Evolutionary conservation across 1,139 yeast genomes (phyloP).

Genomic region (Torulaspora pretoriensis): DNA sequence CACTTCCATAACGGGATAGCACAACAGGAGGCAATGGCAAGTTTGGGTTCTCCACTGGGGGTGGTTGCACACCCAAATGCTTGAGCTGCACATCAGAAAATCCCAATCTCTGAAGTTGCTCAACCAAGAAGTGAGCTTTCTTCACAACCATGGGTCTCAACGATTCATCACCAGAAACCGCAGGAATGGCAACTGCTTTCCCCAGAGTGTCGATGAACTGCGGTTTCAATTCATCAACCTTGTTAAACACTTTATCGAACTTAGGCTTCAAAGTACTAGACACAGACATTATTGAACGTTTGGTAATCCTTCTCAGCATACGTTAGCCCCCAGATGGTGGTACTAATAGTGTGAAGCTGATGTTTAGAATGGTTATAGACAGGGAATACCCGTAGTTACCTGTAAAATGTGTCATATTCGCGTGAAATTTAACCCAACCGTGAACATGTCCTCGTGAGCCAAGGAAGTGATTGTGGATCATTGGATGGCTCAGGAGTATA

Average conservation of each 20-base stretch:
- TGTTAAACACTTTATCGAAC: slow-evolving; percentile 41
- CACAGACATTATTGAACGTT: slow-evolving; percentile 21
- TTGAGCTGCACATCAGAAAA: slow-evolving; percentile 77
- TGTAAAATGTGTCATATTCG: background rate
- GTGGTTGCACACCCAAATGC: slow-evolving; percentile 86
- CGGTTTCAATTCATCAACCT: slow-evolving; percentile 69
- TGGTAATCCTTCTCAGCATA: slow-evolving; percentile 2
- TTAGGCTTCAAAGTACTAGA: slow-evolving; percentile 20
- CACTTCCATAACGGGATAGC: slow-evolving; percentile 78
- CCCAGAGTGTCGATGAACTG: slow-evolving; percentile 62
- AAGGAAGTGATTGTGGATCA: background rate
- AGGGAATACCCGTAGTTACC: background rate
- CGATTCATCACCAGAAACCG: slow-evolving; percentile 87
- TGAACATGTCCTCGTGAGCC: background rate
- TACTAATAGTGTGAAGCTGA: background rate
- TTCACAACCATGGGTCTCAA: slow-evolving; percentile 78
- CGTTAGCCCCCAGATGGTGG: background rate
- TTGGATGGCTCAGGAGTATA: background rate
- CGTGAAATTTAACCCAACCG: background rate
- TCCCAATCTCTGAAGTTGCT: slow-evolving; percentile 65
- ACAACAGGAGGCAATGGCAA: slow-evolving; percentile 89
- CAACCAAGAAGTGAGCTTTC: slow-evolving; percentile 79
- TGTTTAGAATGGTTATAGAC: background rate
- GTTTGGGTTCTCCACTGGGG: slow-evolving; percentile 61
- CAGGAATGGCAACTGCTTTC: slow-evolving; percentile 86